These are phyloP conservation scores for Austroboletus niveus DNA, from an alignment of 1,284 basidiomycete genomes.

Conservation along the genomic window DNA sequence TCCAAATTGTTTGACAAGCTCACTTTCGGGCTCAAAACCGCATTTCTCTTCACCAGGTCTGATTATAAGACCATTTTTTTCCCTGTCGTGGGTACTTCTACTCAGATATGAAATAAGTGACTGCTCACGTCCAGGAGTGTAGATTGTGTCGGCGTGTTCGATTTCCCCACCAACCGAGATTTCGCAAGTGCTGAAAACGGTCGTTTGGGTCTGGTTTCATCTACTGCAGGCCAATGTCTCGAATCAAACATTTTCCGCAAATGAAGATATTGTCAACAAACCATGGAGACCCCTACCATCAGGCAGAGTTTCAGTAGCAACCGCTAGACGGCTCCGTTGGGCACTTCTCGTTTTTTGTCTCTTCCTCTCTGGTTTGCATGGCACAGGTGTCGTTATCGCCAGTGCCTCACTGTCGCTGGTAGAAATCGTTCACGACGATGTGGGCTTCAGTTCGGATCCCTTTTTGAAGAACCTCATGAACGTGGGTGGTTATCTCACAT, in stretches of 20 bases:
- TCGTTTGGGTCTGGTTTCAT: conserved; percentile 45
- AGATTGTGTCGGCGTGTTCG: conserved; percentile 37
- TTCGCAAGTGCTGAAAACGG: conserved; percentile 11
- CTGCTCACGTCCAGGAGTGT: not conserved
- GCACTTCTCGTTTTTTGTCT: conserved; percentile 25
- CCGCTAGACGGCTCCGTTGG: conserved; percentile 32
- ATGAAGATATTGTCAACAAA: conserved; percentile 36
- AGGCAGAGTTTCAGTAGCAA: conserved; percentile 23
- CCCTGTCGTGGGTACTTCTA: conserved; percentile 31
- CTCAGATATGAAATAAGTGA: not conserved
- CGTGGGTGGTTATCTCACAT: conserved; percentile 29
- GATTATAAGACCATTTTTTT: conserved; percentile 40
- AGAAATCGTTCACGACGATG: conserved; percentile 30
- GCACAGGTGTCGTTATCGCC: conserved; percentile 20
- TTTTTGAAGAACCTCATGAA: conserved; percentile 32
- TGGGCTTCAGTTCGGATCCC: conserved; percentile 19
- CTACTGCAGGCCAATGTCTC: conserved; percentile 41
- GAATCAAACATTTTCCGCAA: conserved; percentile 36
- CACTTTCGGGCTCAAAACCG: conserved; percentile 9
- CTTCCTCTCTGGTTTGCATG: conserved; percentile 21
- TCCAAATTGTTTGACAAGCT: conserved; percentile 2
- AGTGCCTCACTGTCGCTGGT: conserved; percentile 18
- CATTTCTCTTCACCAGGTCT: conserved; percentile 36
- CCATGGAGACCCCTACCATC: conserved; percentile 39
- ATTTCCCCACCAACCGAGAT: conserved; percentile 27